phyloP scores from a whole-genome alignment of 441 rosid genomes.

The Pelargonium cotyledonis region DNA sequence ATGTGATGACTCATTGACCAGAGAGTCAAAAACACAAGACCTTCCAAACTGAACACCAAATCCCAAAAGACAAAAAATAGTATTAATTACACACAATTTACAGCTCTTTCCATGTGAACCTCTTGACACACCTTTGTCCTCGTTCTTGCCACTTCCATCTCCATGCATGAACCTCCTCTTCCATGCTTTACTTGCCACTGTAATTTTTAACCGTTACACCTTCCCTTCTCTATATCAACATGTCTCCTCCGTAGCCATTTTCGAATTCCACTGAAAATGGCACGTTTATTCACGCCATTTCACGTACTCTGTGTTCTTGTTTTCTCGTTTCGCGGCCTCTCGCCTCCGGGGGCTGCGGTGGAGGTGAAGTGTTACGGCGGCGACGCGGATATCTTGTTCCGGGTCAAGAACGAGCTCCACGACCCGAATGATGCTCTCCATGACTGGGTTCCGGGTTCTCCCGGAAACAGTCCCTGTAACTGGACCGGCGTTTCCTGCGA shows the following conservation, averaged over 20 bases:
- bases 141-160: constrained; percentile 10
- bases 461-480: background rate
- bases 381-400: background rate
- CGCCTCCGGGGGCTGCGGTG: background rate
- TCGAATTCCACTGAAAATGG: too few species aligned
- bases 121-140: constrained; percentile 9
- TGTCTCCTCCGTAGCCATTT: background rate
- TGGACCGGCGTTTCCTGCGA: background rate
- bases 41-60: background rate
- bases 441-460: background rate
- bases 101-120: constrained; percentile 25
- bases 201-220: background rate
- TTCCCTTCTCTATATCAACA: background rate
- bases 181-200: background rate
- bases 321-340: background rate
- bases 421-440: background rate
- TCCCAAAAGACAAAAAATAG: background rate
- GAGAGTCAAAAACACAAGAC: background rate
- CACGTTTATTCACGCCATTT: background rate
- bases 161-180: constrained; percentile 9
- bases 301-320: background rate
- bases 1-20: background rate
- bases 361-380: background rate
- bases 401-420: background rate
- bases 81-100: background rate